phyloP scores from a whole-genome alignment of 345 rosid genomes.

The Abelmoschus esculentus region DNA sequence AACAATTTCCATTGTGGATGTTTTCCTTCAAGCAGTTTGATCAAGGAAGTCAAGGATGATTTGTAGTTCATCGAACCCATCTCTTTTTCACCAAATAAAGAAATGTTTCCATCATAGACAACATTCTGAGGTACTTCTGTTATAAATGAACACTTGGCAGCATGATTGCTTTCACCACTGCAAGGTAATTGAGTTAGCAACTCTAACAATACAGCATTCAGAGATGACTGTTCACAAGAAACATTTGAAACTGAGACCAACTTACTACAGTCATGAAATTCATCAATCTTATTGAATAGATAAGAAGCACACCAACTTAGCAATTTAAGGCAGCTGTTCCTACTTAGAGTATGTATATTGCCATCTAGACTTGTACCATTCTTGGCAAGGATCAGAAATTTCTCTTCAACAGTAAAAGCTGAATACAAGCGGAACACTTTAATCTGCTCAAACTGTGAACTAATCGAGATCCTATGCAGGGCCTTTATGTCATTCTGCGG shows the following conservation, averaged over 20 bases:
- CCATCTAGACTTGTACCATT: conserved; percentile 2
- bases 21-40: conserved; percentile 17
- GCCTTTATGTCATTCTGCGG: conserved; percentile 10
- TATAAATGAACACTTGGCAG: conserved; percentile 7
- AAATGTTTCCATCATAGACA: background rate
- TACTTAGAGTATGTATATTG: background rate
- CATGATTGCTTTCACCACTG: conserved; percentile 2
- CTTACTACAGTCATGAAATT: conserved; percentile 5
- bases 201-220: conserved; percentile 6
- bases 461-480: conserved; percentile 5
- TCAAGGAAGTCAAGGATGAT: conserved; percentile 11
- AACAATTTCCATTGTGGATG: conserved; percentile 20
- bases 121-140: conserved; percentile 10
- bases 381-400: conserved; percentile 11
- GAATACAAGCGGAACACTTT: conserved; percentile 14
- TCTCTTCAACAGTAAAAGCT: conserved; percentile 12
- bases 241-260: conserved; percentile 2
- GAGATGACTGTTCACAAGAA: conserved; percentile 4
- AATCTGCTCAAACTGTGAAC: conserved; percentile 8
- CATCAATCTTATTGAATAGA: conserved; percentile 10
- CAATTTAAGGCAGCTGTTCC: background rate
- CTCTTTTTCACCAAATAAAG: conserved; percentile 12
- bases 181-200: conserved; percentile 3
- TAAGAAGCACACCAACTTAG: background rate
- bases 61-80: background rate